Base-by-base conservation (phyloP, 192 early-diverging fungal species). In the Gamsiella multidivaricata region DNA sequence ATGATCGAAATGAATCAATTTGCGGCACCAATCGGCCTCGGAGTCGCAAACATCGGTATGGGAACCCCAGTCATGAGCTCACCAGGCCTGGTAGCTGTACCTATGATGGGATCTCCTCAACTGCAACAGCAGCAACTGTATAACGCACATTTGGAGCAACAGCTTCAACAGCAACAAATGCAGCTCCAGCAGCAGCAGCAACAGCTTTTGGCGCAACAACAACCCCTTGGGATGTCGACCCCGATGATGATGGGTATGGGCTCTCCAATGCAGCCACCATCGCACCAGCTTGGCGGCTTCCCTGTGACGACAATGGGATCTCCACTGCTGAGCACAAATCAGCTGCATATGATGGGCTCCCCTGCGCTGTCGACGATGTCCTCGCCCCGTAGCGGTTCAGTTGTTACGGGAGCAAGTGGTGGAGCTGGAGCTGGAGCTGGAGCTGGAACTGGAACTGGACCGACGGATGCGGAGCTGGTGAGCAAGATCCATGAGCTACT, bases 401-500 rank as follows among this genome's bases (percentile, higher is more conserved):
- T 10, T 8, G 29, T 10, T 18, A 28, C 28, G 22, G 29, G 25
- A 53, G 46, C n/a, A n/a, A 47, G 22, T 31, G 28, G 10, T 33
- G 57, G n/a, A 2, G 32, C 41, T 20, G 42, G 57, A 29, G 6
- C 3, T 55, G 22, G 3, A 20, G 20, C 37, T 26, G 69, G 51
- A 49, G 22, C 61, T 17, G 80, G 69, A 71, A 41, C 70, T 22
- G 80, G 81, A 25, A 81, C 64, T 9, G 52, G 85, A 60, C 94
- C 94, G 7, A 87, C 88, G 31, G 92, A 96, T 70, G 89, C 92
- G 26, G 93, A 94, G 33, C 82, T 97, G 26, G 69, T 90, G 49
- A 69, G 81, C 54, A 87, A 91, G 60, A 91, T 97, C 52, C 86
- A 88, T 34, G 83, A 86, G 39, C 88, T 97, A 23, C 78, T 97